Base-by-base conservation (phyloP, 1,284 basidiomycete genomes). In the Gomphus sp. region DNA sequence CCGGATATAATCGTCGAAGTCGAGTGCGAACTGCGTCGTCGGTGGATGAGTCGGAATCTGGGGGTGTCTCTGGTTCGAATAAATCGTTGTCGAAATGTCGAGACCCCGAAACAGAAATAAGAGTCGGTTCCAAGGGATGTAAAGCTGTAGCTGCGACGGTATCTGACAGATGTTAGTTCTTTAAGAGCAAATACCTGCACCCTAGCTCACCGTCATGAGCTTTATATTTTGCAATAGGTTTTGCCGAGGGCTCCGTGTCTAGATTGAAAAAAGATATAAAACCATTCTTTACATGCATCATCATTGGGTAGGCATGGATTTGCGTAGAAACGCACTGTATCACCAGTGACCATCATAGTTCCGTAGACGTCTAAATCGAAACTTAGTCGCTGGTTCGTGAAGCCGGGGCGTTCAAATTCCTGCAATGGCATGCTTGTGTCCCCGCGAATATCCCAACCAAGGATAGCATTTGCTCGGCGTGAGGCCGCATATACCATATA, bases 301-400 rank as follows among this genome's bases (percentile, higher is more conserved):
- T 33, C 37, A 6, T 10, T 16, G 28, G 33, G 4, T 18, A 6
- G 6, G 25, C 4, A 47, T 9, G 8, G 25, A 25, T 22, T 10
- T n/a, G n/a, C 25, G 37, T 2, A 12, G 22, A 4, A 37, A 18
- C 44, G 18, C 68, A 89, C 91, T 75, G 87, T 80, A 67, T 86
- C 84, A 1, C 93, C 93, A 0, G 80, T 73, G 33, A 78, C 78
- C 28, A 96, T 66, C 74, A 81, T 87, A 48, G 73, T 76, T 0
- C 93, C 93, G 55, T 78, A 75, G 14, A 79, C 66, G 67, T 96
- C 91, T 0, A 95, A 69, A 64, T 91, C 90, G 66, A 96, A 95
- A 31, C 74, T 70, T 18, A 87, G 72, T 62, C 81, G 83, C 70
- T 95, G 93, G 67, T 95, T 94, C 18, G 89, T 89, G 52, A 66